Conservation (phyloP, 345 rosid genomes). For the Excoecaria agallocha region DNA sequence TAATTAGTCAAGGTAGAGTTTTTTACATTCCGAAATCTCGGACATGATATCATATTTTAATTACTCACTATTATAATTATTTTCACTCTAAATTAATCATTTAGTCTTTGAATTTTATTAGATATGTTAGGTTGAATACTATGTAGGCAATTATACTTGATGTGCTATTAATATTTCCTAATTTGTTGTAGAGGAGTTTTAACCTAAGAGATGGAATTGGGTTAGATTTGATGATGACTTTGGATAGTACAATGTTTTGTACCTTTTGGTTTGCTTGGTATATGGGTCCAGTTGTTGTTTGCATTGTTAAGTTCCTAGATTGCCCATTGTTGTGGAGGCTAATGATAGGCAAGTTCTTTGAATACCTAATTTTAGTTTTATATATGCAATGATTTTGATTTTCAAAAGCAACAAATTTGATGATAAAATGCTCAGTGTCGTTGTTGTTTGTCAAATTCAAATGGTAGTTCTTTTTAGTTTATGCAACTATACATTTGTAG, state of each 20-base stretch:
- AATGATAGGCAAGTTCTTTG: constrained; percentile 94
- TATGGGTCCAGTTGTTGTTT: constrained; percentile 85
- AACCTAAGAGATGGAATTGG: constrained; percentile 75
- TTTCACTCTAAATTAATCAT: too few relatives aligned
- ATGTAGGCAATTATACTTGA: constrained; percentile 97
- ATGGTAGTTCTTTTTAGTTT: too few relatives aligned
- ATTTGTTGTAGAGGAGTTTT: constrained; percentile 83
- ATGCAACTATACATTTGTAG: too few relatives aligned
- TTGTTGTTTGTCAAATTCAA: too few relatives aligned
- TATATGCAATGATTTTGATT: background rate
- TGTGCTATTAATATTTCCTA: constrained; percentile 82
- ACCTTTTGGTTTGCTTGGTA: constrained; percentile 76
- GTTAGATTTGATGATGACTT: constrained; percentile 82
- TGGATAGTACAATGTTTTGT: constrained; percentile 93
- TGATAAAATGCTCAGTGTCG: background rate
- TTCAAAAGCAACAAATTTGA: background rate
- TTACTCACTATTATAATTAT: too few relatives aligned
- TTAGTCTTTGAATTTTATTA: constrained; percentile 71
- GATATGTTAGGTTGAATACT: constrained; percentile 94
- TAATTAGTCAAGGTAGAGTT: too few relatives aligned
- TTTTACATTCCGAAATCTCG: too few relatives aligned
- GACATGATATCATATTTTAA: too few relatives aligned
- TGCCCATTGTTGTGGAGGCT: constrained; percentile 97
- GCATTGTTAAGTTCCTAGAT: constrained; percentile 77
- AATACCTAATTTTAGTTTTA: constrained; percentile 8